Conservation (phyloP, 1,139 yeast genomes). For the Yamadazyma atmosphaerica region DNA sequence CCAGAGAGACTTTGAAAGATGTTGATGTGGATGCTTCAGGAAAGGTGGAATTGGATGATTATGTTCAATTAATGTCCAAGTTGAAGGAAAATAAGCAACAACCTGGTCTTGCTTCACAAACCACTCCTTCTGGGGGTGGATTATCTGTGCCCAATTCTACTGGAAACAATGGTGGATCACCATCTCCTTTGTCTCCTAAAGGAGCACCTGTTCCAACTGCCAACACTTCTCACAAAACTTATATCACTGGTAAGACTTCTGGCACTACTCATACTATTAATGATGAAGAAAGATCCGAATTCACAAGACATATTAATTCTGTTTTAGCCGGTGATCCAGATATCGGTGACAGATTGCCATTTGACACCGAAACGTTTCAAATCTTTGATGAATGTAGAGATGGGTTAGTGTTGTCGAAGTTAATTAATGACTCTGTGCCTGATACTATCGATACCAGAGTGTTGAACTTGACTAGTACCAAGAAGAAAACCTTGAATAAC, state of each 20-base stretch:
- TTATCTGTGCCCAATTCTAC: conserved; percentile 23
- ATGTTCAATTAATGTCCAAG: conserved; percentile 80
- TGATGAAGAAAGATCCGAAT: conserved; percentile 92
- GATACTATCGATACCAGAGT: conserved; percentile 99
- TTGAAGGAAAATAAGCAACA: conserved; percentile 48
- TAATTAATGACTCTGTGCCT: conserved; percentile 96
- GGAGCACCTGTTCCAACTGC: conserved; percentile 46
- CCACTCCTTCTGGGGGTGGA: conserved; percentile 11
- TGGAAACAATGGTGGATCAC: not conserved
- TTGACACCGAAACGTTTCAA: conserved; percentile 93
- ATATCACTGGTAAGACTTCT: conserved; percentile 73
- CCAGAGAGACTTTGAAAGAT: conserved; percentile 86
- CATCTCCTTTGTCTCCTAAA: conserved; percentile 23
- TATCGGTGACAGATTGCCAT: conserved; percentile 82
- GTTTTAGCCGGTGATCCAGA: conserved; percentile 90
- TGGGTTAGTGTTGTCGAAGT: conserved; percentile 87
- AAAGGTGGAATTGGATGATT: conserved; percentile 94
- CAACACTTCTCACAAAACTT: conserved; percentile 67
- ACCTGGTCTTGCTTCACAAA: conserved; percentile 7
- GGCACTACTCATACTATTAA: conserved; percentile 97
- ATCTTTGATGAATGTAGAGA: conserved; percentile 96
- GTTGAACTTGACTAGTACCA: conserved; percentile 74
- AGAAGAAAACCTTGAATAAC: conserved; percentile 81
- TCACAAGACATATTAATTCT: conserved; percentile 92
- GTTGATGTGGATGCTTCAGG: conserved; percentile 97